Percentiles rank a stretch among this genome's conserved stretches.
These are phyloP conservation scores for Nannizziopsis barbatae DNA, from an alignment of 2,329 filamentous ascomycete species.

Conservation along the genomic window DNA sequence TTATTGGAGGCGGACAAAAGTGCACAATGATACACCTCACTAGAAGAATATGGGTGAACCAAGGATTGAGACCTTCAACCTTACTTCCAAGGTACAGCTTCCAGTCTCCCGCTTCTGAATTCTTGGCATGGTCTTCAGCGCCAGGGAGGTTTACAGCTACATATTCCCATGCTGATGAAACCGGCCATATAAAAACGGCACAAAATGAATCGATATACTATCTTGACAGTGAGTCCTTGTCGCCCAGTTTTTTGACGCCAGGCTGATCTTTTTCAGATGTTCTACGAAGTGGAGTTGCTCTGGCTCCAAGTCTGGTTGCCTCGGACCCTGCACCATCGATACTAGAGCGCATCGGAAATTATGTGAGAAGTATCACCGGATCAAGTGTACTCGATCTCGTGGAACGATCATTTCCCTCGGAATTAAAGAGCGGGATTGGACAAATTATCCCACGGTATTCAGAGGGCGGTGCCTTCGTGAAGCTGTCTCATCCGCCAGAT, in stretches of 20 bases:
- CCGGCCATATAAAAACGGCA: constrained; percentile 68
- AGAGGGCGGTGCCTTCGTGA: constrained; percentile 89
- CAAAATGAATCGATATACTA: constrained; percentile 76
- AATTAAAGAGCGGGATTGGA: constrained; percentile 56
- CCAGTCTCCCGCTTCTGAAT: not conserved
- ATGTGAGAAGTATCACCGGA: constrained; percentile 41
- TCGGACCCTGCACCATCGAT: constrained; percentile 36
- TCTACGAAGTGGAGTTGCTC: constrained; percentile 66
- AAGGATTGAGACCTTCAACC: not conserved
- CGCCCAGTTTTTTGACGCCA: not conserved
- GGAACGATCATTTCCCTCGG: constrained; percentile 51
- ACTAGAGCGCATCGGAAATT: constrained; percentile 38
- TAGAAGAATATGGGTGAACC: constrained; percentile 5
- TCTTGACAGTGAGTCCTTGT: constrained; percentile 59
- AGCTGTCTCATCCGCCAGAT: constrained; percentile 52
- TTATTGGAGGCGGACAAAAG: not conserved
- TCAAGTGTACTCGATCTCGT: constrained; percentile 48
- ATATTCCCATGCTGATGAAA: constrained; percentile 10
- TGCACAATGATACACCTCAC: constrained; percentile 10
- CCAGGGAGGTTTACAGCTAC: constrained; percentile 2
- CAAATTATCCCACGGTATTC: constrained; percentile 76
- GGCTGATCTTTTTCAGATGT: constrained; percentile 47
- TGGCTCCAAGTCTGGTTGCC: constrained; percentile 46
- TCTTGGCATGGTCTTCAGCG: not conserved
- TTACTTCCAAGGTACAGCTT: not conserved